Evolutionary conservation across 768 basidiomycete species (phyloP), one percentile per base, ranked within the genome.

Genomic region (Leucosporidium creatinivorum): DNA sequence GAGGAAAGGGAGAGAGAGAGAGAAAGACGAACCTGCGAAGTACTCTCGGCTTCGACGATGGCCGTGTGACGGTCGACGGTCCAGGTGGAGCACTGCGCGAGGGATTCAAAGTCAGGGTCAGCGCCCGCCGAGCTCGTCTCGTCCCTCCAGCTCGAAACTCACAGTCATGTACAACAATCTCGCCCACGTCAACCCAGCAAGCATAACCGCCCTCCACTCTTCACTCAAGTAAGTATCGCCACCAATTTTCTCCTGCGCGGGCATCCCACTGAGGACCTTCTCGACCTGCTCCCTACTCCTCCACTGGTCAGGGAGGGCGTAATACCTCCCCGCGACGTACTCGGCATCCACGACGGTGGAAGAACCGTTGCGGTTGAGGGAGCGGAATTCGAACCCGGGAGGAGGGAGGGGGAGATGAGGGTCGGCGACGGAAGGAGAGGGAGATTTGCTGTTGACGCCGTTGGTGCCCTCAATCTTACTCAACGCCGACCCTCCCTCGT

Each of bases 301-400:
- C 13, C 57, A 31, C n/a, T 18, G 15, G 3, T 25, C 12, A 10
- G 70, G 62, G 8, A 72, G 48, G 1, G 89, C 87, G 75, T 92
- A 92, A 76, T 92, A 92, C 63, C 91, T 82, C 39, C 91, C 91
- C 39, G 85, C 85, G 68, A 93, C 81, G 57, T 89, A 79, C 47
- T 85, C 83, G 51, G 91, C 80, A 4, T 85, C 85, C n/a, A 89
- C 15, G 39, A 44, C 39, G 69, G 25, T 87, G 83, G 21, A 83
- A 83, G 39, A 77, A 91, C 88, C 67, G 83, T 76, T 0, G 83
- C 86, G 10, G 84, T 89, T 80, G 64, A 92, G 85, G 0, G 84
- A 81, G 23, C 87, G 83, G 78, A 89, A 91, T 69, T 81, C 82
- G 77, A 82, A 90, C 0, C 88, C 87, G 26, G 77, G 76, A 0